Percentiles rank a stretch among this genome's conserved stretches.
phyloP scores from a whole-genome alignment of 768 basidiomycete species.

The Tulasnella sp. region DNA sequence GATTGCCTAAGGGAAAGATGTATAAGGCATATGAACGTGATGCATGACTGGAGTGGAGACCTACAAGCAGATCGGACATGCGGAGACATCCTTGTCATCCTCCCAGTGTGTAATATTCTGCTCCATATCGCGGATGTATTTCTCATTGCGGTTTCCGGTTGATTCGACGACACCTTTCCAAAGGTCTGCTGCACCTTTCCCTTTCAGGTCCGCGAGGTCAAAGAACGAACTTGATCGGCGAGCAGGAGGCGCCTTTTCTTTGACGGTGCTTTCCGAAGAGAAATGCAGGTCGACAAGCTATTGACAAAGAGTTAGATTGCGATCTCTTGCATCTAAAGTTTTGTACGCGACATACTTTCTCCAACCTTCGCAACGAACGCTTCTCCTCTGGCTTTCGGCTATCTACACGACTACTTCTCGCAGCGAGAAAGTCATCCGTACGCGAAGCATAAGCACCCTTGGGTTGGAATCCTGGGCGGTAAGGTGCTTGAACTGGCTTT shows the following conservation, averaged over 20 bases:
- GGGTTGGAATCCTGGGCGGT: constrained; percentile 89
- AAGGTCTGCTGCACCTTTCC: constrained; percentile 53
- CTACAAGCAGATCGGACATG: constrained; percentile 80
- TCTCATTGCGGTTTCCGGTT: constrained; percentile 37
- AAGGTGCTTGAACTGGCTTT: constrained; percentile 38
- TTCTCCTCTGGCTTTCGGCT: constrained; percentile 46
- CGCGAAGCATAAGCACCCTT: constrained; percentile 67
- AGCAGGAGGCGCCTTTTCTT: not conserved
- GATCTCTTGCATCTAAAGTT: not conserved
- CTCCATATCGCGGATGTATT: constrained; percentile 64
- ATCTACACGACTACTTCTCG: constrained; percentile 20
- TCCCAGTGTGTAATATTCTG: constrained; percentile 95
- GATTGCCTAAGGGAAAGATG: constrained; percentile 36
- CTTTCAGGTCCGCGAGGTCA: constrained; percentile 45
- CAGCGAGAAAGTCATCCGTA: constrained; percentile 68
- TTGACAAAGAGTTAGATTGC: not conserved
- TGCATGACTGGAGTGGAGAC: constrained; percentile 21
- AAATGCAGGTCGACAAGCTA: constrained; percentile 37
- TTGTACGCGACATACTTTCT: constrained; percentile 54
- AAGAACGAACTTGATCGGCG: constrained; percentile 57
- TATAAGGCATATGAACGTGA: not conserved
- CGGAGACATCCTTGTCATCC: constrained; percentile 59
- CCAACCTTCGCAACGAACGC: constrained; percentile 73
- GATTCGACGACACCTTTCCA: constrained; percentile 47
- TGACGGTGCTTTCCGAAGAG: constrained; percentile 24